These are phyloP conservation scores for Psophocarpus tetragonolobus DNA, from an alignment of 306 rosid genomes.

Conservation along the genomic window DNA sequence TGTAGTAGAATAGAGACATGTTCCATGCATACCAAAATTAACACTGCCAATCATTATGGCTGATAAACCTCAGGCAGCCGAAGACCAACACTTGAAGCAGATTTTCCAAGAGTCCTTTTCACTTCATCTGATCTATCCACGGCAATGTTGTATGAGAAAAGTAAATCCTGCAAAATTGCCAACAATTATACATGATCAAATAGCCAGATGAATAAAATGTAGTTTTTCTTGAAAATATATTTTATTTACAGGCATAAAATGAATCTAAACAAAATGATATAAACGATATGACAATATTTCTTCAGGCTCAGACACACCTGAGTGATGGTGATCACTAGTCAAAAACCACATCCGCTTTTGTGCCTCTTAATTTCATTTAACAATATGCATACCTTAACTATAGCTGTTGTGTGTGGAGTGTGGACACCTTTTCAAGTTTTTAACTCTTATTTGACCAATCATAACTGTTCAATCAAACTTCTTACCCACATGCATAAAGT, in stretches of 20 bases:
- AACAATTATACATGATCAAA: constrained; percentile 16
- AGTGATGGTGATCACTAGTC: background rate
- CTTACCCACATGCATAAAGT: background rate
- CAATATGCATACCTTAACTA: constrained; percentile 5
- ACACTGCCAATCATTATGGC: constrained; percentile 38
- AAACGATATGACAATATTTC: background rate
- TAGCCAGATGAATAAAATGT: background rate
- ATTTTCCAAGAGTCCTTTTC: constrained; percentile 76
- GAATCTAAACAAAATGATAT: constrained; percentile 1
- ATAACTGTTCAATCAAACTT: background rate
- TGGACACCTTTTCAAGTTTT: constrained; percentile 20
- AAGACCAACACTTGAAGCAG: constrained; percentile 96
- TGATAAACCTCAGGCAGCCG: constrained; percentile 79
- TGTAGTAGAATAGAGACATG: background rate
- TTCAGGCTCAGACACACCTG: constrained; percentile 5
- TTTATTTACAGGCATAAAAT: background rate
- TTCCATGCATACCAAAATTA: background rate
- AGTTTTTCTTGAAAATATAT: background rate
- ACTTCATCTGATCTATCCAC: constrained; percentile 86
- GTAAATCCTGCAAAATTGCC: constrained; percentile 63
- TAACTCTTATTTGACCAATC: constrained; percentile 21
- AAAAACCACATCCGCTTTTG: background rate
- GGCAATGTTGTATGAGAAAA: constrained; percentile 91
- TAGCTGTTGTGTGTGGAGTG: constrained; percentile 11
- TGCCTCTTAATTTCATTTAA: background rate